These are phyloP conservation scores for Musa troglodytarum DNA, from an alignment of 176 grass and related monocot species.

Conservation along the genomic window DNA sequence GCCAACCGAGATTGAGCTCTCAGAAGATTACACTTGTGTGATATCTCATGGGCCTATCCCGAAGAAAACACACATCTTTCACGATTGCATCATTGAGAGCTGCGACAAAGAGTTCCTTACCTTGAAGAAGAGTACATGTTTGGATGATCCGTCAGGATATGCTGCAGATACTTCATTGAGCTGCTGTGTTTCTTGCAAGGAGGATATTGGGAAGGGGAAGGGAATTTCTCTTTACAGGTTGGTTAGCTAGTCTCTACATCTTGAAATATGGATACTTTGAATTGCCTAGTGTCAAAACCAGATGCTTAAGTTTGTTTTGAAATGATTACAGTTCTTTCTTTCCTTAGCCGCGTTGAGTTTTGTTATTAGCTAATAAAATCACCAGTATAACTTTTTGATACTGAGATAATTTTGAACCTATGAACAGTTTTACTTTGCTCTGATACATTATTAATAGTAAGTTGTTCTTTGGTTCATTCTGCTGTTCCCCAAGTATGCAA, in stretches of 20 bases:
- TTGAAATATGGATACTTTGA: neutral
- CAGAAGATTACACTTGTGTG: constrained; percentile 74
- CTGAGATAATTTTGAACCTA: no score
- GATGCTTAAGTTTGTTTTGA: neutral
- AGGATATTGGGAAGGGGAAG: neutral
- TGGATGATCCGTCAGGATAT: neutral
- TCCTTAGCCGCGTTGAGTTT: neutral
- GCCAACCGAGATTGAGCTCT: constrained; percentile 26
- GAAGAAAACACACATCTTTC: constrained; percentile 50
- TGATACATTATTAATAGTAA: no score
- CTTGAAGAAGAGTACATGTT: constrained; percentile 1
- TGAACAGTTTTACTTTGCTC: no score
- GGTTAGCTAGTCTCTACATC: neutral
- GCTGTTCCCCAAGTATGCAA: no score
- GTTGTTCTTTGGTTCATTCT: no score
- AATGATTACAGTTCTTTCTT: neutral
- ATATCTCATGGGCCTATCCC: constrained; percentile 52
- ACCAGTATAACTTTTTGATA: neutral
- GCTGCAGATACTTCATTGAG: neutral
- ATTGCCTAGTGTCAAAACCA: neutral
- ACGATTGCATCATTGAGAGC: constrained; percentile 45
- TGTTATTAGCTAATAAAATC: neutral
- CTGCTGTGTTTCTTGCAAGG: neutral
- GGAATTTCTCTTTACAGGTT: neutral
- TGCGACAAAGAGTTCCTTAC: neutral